Base-by-base conservation (phyloP, 2,329 filamentous ascomycete species). In the Beauveria sp. region DNA sequence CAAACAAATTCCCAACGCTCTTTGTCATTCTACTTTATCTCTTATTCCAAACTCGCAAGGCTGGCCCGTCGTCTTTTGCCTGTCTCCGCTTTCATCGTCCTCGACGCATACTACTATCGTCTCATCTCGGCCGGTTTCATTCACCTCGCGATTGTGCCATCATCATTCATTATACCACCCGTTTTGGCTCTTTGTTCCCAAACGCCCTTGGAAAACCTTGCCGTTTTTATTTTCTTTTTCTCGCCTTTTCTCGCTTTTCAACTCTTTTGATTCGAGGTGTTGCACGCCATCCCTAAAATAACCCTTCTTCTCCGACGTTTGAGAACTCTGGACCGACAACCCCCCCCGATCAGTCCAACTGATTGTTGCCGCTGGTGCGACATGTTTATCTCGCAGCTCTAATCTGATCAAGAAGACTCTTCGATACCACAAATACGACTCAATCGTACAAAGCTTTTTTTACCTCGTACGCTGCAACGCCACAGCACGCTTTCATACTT, bases 361-460 rank as follows among this genome's bases (percentile, higher is more conserved):
- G 28, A 47, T 40, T 37, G 14, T 28, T 57, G 44, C 30, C 18
- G 24, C 22, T n/a, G n/a, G 30, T 20, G 28, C 43, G 55, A 41
- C 55, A 57, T 57, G 55, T 57, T 50, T 14, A 50, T 40, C 14
- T 48, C 44, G 20, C 43, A 30, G 16, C 28, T 26, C 22, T 50
- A 30, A 46, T 47, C 48, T 37, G 40, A 50, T 47, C 26, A 57
- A 6, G 2, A 40, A 30, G 44, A 57, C 44, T 26, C 55, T 48
- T 48, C 44, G 44, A 37, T 44, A 30, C 44, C 48, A 20, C n/a
- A 48, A 40, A 47, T 30, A 37, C 28, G 55, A 48, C 37, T 67
- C 64, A 64, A 65, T 67, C 64, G 63, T 55, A 61, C 41, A 40
- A 41, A 20, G 20, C 20, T 16, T 60, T 34, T 12, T 40, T 47